Percentiles rank a stretch among this genome's conserved stretches.
phyloP scores from a whole-genome alignment of 495 filamentous ascomycete genomes.

The Daldinia concentrica region DNA sequence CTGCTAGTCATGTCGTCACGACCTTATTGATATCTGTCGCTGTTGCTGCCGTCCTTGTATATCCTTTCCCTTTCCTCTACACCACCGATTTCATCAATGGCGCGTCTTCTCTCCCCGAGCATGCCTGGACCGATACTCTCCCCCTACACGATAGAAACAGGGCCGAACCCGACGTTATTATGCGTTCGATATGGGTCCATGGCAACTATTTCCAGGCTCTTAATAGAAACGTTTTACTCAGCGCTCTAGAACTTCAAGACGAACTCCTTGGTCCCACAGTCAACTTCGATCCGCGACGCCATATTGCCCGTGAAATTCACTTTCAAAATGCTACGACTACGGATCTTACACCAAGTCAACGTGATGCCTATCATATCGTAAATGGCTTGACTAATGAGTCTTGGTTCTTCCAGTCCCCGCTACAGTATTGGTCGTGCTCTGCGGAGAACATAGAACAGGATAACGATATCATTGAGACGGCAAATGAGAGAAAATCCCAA shows the following conservation, averaged over 20 bases:
- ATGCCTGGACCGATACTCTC: conserved; percentile 79
- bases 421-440: conserved; percentile 79
- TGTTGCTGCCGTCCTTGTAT: conserved; percentile 69
- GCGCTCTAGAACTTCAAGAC: conserved; percentile 71
- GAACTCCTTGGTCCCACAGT: conserved; percentile 63
- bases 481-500: conserved; percentile 64
- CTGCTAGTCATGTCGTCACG: conserved; percentile 72
- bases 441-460: conserved; percentile 63
- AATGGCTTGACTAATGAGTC: conserved; percentile 63
- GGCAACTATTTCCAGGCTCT: conserved; percentile 76
- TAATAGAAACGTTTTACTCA: conserved; percentile 65
- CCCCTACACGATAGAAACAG: conserved; percentile 56
- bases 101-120: conserved; percentile 70
- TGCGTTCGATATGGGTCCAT: conserved; percentile 67
- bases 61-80: conserved; percentile 74
- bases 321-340: conserved; percentile 35
- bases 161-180: conserved; percentile 61
- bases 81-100: conserved; percentile 67
- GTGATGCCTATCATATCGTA: conserved; percentile 59
- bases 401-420: conserved; percentile 75
- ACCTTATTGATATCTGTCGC: conserved; percentile 71
- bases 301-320: conserved; percentile 28
- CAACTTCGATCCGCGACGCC: conserved; percentile 59
- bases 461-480: conserved; percentile 67
- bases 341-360: conserved; percentile 51